Percentiles rank a stretch among this genome's conserved stretches.
Conservation (phyloP, 169 alveolate species). For the Theileria luwenshuni region DNA sequence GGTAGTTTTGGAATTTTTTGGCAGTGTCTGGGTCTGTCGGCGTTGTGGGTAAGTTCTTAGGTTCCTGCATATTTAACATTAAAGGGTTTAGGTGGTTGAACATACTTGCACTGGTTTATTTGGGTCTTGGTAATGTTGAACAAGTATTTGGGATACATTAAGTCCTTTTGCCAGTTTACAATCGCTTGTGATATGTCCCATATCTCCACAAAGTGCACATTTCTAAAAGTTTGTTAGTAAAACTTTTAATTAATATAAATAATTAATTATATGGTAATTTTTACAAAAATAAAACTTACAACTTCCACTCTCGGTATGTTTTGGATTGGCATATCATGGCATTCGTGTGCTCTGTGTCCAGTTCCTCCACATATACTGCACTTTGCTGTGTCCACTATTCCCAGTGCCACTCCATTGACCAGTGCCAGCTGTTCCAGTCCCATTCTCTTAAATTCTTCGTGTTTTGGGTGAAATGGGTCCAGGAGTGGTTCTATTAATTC, state of each 20-base stretch:
- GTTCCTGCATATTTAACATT: neutral
- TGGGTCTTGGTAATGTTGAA: slow-evolving; percentile 23
- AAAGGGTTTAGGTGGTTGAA: neutral
- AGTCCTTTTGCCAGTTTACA: slow-evolving; percentile 79
- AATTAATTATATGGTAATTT: neutral
- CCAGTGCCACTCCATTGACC: slow-evolving; percentile 82
- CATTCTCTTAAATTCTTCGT: slow-evolving; percentile 83
- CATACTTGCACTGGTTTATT: slow-evolving; percentile 42
- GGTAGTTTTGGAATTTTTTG: slow-evolving; percentile 57
- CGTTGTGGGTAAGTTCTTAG: neutral
- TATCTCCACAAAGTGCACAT: slow-evolving; percentile 88
- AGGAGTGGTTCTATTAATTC: slow-evolving; percentile 82
- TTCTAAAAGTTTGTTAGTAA: slow-evolving; percentile 69
- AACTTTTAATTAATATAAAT: slow-evolving; percentile 31
- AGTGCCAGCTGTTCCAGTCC: slow-evolving; percentile 85
- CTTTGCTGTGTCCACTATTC: slow-evolving; percentile 69
- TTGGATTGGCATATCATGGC: slow-evolving; percentile 75
- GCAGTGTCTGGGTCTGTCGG: slow-evolving; percentile 7
- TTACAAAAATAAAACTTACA: slow-evolving; percentile 6
- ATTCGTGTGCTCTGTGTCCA: slow-evolving; percentile 83
- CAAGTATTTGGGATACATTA: slow-evolving; percentile 17
- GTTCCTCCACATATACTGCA: slow-evolving; percentile 83
- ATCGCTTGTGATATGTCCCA: slow-evolving; percentile 89
- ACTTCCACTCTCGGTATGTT: slow-evolving; percentile 45
- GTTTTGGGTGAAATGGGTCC: slow-evolving; percentile 86